Evolutionary conservation across 352 stramenopile species (phyloP).

Genomic region (Pythium guiyangense): DNA sequence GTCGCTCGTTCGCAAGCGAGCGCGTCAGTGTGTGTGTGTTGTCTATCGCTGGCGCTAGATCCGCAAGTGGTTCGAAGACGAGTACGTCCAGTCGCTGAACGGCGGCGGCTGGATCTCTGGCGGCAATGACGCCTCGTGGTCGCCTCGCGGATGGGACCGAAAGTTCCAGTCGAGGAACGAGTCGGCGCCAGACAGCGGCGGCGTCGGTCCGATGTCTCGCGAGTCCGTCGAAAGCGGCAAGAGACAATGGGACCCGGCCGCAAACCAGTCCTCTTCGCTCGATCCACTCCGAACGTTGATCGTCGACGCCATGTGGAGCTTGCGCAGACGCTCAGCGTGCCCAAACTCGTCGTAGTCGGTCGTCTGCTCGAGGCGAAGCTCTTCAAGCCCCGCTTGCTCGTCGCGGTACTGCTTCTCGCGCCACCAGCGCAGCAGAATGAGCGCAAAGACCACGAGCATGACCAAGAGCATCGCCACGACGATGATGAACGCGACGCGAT

Average conservation of each 20-base stretch:
- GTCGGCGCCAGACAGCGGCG: background rate
- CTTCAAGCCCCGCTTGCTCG: slow-evolving; percentile 4
- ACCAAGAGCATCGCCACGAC: slow-evolving; percentile 5
- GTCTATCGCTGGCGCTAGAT: slow-evolving; percentile 1
- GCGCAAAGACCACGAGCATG: slow-evolving; percentile 7
- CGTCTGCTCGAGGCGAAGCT: background rate
- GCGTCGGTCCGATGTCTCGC: background rate
- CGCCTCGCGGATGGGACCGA: slow-evolving; percentile 6
- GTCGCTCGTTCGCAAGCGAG: background rate
- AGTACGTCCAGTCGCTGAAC: slow-evolving; percentile 15
- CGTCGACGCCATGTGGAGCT: slow-evolving; percentile 3
- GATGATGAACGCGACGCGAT: slow-evolving; percentile 11
- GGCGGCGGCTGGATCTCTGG: slow-evolving; percentile 1
- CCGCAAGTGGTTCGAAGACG: slow-evolving; percentile 10
- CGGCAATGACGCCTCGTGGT: slow-evolving; percentile 2
- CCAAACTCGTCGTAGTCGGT: slow-evolving; percentile 1
- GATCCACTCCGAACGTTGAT: slow-evolving; percentile 9
- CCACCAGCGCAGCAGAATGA: slow-evolving; percentile 12
- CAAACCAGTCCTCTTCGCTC: slow-evolving; percentile 3
- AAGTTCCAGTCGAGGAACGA: slow-evolving; percentile 17
- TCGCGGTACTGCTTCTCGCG: slow-evolving; percentile 14
- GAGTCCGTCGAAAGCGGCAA: background rate
- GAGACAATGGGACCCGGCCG: background rate
- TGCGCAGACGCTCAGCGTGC: slow-evolving; percentile 2
- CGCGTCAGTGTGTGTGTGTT: background rate